Conservation (phyloP, 1,284 basidiomycete species). For the Austropuccinia psidii region DNA sequence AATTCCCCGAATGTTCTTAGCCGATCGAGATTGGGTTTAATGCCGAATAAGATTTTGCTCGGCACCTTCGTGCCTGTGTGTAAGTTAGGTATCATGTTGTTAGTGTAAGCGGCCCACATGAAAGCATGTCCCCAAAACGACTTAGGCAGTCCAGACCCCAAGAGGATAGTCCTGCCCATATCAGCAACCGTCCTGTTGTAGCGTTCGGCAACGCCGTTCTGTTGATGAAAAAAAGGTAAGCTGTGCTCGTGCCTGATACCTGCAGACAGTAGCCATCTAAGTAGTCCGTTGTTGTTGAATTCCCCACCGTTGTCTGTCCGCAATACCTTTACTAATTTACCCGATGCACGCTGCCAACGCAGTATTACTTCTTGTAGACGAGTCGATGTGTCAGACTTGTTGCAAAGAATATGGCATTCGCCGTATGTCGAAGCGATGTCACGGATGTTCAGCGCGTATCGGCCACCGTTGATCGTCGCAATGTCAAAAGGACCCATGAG, state of each 20-base stretch:
- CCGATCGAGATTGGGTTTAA: not conserved
- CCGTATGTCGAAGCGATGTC: not conserved
- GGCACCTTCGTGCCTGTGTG: not conserved
- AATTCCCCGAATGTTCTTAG: not conserved
- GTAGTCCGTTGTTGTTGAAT: not conserved
- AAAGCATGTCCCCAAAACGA: not conserved
- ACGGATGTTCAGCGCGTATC: not conserved
- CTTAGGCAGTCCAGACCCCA: not conserved
- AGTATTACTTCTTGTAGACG: not conserved
- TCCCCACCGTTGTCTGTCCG: slow-evolving; percentile 2
- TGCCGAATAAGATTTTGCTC: not conserved
- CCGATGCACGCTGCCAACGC: not conserved
- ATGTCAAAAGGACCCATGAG: not conserved
- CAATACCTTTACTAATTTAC: not conserved
- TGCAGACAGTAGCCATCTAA: not conserved
- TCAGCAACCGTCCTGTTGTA: not conserved
- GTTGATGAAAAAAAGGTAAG: not conserved
- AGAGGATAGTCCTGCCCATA: not conserved
- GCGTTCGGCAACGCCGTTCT: not conserved
- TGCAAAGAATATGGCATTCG: not conserved
- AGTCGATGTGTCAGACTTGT: not conserved
- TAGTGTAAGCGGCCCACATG: not conserved
- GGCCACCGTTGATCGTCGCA: not conserved
- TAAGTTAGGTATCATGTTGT: not conserved
- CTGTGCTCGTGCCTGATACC: not conserved